Evolutionary conservation across 176 grass and related monocot species (phyloP).

Genomic region (Bothriochloa decipiens): DNA sequence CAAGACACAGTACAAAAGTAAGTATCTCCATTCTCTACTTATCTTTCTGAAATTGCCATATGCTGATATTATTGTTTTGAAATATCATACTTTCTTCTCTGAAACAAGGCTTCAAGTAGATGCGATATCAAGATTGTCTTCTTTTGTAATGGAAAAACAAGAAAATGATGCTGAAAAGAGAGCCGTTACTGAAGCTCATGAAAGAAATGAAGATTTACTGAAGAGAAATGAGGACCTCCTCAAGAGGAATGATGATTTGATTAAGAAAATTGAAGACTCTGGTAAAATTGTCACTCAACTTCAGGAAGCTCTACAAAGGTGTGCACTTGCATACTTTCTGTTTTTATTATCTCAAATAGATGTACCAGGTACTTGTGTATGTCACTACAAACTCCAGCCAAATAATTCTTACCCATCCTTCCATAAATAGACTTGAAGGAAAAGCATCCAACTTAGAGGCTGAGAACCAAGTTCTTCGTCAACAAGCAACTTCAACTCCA

Average conservation of each 20-base stretch:
- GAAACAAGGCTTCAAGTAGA: constrained; percentile 64
- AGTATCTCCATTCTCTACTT: constrained; percentile 32
- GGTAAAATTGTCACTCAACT: constrained; percentile 53
- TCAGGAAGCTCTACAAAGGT: constrained; percentile 74
- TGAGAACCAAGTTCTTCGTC: constrained; percentile 74
- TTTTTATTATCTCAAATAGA: constrained; percentile 32
- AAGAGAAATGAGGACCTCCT: constrained; percentile 64
- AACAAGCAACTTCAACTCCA: constrained; percentile 65
- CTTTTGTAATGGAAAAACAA: constrained; percentile 69
- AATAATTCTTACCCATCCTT: constrained; percentile 39
- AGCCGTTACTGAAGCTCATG: constrained; percentile 64
- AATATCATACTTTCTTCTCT: constrained; percentile 39
- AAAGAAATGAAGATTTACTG: constrained; percentile 66
- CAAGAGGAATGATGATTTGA: constrained; percentile 62
- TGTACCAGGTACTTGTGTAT: constrained; percentile 4
- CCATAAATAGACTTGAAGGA: constrained; percentile 61
- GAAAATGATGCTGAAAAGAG: constrained; percentile 61
- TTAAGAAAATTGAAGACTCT: constrained; percentile 68
- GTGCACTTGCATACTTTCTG: constrained; percentile 17
- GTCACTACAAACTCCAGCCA: constrained; percentile 26
- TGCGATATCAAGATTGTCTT: constrained; percentile 66
- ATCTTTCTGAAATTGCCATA: constrained; percentile 30
- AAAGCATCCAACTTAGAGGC: constrained; percentile 75
- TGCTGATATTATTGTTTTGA: constrained; percentile 18
- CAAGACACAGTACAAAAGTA: constrained; percentile 62